Evolutionary conservation across 2,329 filamentous ascomycete genomes (phyloP).

Genomic region (Magnaporthiopsis incrustans): DNA sequence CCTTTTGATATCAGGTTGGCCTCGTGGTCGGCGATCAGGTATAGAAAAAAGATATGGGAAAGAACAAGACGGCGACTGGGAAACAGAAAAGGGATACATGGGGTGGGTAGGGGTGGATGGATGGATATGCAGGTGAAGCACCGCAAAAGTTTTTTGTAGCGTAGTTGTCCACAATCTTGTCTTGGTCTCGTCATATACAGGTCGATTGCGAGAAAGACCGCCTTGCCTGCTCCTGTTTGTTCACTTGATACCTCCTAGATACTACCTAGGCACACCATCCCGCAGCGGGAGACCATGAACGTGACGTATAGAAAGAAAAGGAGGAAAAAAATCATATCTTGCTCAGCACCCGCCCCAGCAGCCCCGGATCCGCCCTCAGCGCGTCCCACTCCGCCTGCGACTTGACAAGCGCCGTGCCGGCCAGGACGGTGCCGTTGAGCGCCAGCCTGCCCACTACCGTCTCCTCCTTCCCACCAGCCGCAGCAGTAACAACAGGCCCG

Average conservation of each 20-base stretch:
- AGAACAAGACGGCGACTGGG: neutral
- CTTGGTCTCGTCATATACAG: neutral
- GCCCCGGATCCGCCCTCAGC: constrained; percentile 31
- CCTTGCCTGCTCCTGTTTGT: neutral
- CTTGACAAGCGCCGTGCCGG: constrained; percentile 57
- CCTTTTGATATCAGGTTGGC: too few species aligned
- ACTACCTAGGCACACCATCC: neutral
- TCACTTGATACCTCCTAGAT: neutral
- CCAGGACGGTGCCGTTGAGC: constrained; percentile 56
- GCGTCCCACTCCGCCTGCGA: constrained; percentile 48
- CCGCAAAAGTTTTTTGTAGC: neutral
- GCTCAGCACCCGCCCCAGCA: constrained; percentile 30
- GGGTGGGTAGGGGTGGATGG: neutral
- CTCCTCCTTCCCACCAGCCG: constrained; percentile 1
- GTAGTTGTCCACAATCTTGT: neutral
- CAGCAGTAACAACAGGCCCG: constrained; percentile 16
- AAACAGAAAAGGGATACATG: neutral
- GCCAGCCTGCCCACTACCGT: constrained; percentile 33
- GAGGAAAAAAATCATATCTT: constrained; percentile 20
- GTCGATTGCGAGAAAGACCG: neutral
- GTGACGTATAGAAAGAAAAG: too few species aligned
- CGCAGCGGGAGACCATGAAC: too few species aligned
- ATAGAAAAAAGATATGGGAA: neutral
- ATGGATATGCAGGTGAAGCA: neutral
- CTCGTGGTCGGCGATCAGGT: neutral